These are phyloP conservation scores for Schizochytrium sp. DNA, from an alignment of 108 stramenopile genomes.

Conservation along the genomic window DNA sequence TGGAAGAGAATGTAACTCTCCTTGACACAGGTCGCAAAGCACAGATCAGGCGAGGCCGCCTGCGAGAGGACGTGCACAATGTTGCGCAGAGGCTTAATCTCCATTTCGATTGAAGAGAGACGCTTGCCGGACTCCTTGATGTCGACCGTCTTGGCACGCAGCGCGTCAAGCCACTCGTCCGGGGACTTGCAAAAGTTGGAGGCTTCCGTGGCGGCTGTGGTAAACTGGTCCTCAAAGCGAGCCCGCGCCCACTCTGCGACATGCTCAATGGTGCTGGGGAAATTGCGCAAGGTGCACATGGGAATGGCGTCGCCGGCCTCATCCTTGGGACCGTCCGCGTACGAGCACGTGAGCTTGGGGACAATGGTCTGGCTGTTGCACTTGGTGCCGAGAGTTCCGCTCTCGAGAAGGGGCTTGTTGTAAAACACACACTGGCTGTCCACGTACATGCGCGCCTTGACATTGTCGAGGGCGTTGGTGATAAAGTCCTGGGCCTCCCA, in stretches of 20 bases:
- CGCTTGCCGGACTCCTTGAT: neutral
- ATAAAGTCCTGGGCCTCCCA: conserved; percentile 68
- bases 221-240: conserved; percentile 52
- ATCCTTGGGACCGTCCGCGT: conserved; percentile 67
- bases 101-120: conserved; percentile 23
- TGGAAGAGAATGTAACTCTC: conserved; percentile 38
- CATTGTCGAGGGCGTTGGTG: conserved; percentile 78
- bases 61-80: conserved; percentile 20
- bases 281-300: conserved; percentile 76
- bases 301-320: conserved; percentile 67
- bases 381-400: conserved; percentile 71
- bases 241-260: conserved; percentile 75
- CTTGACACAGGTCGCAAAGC: conserved; percentile 34
- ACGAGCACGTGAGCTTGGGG: conserved; percentile 64
- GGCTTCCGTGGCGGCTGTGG: conserved; percentile 30
- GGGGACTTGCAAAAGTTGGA: conserved; percentile 36
- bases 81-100: conserved; percentile 27
- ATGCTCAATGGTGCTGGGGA: conserved; percentile 72
- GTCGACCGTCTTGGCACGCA: conserved; percentile 14
- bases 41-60: conserved; percentile 16
- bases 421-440: conserved; percentile 68
- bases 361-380: conserved; percentile 62
- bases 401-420: conserved; percentile 69
- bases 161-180: conserved; percentile 13
- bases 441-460: conserved; percentile 67